Evolutionary conservation across 345 rosid genomes (phyloP), one percentile per base, ranked within the genome.

Genomic region (Hevea brasiliensis): DNA sequence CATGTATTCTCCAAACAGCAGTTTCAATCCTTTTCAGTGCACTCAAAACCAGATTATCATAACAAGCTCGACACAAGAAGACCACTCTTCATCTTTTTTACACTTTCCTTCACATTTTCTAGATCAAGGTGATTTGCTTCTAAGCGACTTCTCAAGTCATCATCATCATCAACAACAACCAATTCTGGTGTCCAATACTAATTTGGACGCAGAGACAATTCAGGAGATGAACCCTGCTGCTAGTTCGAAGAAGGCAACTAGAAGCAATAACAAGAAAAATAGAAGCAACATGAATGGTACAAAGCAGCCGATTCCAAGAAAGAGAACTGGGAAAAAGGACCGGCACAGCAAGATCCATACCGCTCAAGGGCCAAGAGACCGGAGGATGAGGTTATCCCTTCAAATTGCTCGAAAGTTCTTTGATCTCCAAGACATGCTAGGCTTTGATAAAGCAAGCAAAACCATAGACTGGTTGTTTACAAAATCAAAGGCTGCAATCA

Each of bases 401-500:
- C 80, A 27, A 60, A 72, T 72, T 58, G 76, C 80, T n/a, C 41
- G 72, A 4, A 77, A 77, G 62, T 77, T 77, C 68, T 77, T 77
- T 51, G 80, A 77, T 77, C 80, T 77, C 15, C 80, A 77, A 61
- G 80, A 77, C 72, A 77, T 67, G 76, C 47, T 77, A n/a, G 80
- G 80, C 14, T 77, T 71, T 32, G 80, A 77, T 45, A 77, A 77
- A 59, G 80, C 80, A 37, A 77, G 80, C 72, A 77, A 77, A 77
- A 77, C 80, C 65, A 77, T 77, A 2, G 80, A 77, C 44, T 77
- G 80, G 80, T 67, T 77, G 13, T 75, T 93, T 72, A 81, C 90
- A 47, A 87, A 87, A 81, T 93, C 97, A 7, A 93, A 80, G 81
- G 71, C 77, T 13, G 88, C 95, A 2, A 91, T 93, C 71, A 88